These are phyloP conservation scores for Cryptococcus sp. DNA, from an alignment of 1,284 basidiomycete genomes.

Conservation along the genomic window DNA sequence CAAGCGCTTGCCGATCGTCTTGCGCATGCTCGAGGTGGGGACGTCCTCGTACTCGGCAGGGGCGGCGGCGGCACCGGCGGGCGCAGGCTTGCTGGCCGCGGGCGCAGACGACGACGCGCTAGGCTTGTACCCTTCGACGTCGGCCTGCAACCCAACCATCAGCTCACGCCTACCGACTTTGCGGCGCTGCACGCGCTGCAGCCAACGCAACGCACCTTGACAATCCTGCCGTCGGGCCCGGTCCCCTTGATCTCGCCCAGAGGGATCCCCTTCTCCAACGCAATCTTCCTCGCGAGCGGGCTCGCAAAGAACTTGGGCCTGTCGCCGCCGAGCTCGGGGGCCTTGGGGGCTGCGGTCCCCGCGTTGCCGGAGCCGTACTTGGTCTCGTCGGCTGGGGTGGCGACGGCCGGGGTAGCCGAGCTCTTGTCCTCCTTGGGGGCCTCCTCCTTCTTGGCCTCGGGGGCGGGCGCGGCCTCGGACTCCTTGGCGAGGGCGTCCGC, in stretches of 20 bases:
- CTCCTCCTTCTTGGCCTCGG: slow-evolving; percentile 52
- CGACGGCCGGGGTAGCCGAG: slow-evolving; percentile 32
- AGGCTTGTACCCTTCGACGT: slow-evolving; percentile 83
- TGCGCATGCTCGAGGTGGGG: slow-evolving; percentile 93
- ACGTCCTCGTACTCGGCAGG: slow-evolving; percentile 79
- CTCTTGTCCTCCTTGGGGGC: slow-evolving; percentile 46
- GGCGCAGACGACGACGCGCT: slow-evolving; percentile 47
- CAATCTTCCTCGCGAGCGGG: slow-evolving; percentile 94
- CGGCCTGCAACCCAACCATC: slow-evolving; percentile 47
- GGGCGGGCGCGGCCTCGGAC: neutral
- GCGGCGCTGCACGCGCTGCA: neutral
- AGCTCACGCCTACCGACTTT: neutral
- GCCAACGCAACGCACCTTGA: slow-evolving; percentile 58
- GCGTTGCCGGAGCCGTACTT: slow-evolving; percentile 61
- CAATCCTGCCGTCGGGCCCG: slow-evolving; percentile 89
- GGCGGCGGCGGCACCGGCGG: slow-evolving; percentile 43
- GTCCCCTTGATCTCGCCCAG: slow-evolving; percentile 87
- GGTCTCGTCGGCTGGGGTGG: slow-evolving; percentile 42
- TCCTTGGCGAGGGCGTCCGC: neutral
- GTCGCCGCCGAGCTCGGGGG: slow-evolving; percentile 47
- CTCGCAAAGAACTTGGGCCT: slow-evolving; percentile 78
- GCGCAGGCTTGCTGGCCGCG: slow-evolving; percentile 56
- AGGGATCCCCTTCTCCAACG: slow-evolving; percentile 90
- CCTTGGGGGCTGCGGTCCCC: slow-evolving; percentile 36
- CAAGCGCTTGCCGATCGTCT: slow-evolving; percentile 84